Evolutionary conservation across 345 rosid species (phyloP), one percentile per base, ranked within the genome.

Genomic region (Mangifera indica): DNA sequence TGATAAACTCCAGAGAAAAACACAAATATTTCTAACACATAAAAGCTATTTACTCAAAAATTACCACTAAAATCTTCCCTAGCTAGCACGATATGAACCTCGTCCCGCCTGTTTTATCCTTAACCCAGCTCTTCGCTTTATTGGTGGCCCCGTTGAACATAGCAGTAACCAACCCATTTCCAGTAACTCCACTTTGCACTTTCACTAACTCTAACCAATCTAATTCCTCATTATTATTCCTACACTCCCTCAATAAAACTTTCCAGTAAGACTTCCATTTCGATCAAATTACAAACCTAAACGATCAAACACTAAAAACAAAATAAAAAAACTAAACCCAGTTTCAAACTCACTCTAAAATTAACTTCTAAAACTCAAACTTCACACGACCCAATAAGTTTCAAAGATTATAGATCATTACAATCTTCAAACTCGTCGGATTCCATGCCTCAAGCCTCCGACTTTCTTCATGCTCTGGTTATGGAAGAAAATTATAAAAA

Each of bases 11-110:
- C 13, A 22, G 26, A 66, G 6, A 62, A 62, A 70, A 70, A 65
- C 54, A 70, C 63, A 70, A 60, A 60, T 57, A 12, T 55, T 49
- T 71, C 64, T 46, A 63, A 69, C 79, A 72, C 42, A 64, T 40
- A 72, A 44, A 40, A 72, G 56, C 29, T 69, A 56, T 60, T 15
- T 51, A 21, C 22, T 59, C 73, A 63, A 53, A 67, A 6, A 76
- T 63, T 21, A 63, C 24, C 46, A 29, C 69, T 63, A 71, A 71
- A 49, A 62, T 59, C 20, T 59, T 34, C 69, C 64, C 86, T 88
- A 88, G 68, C 90, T 82, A 32, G 84, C 93, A 10, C 87, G 77
- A 58, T 86, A 86, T 37, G 90, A 88, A 37, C 90, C 87, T 76
- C 90, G 64, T 10, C 93, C 93, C 7, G 93, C 87, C 61, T 80